These are phyloP conservation scores for Cyberlindnera suaveolens DNA, from an alignment of 805 yeast genomes.

Conservation along the genomic window DNA sequence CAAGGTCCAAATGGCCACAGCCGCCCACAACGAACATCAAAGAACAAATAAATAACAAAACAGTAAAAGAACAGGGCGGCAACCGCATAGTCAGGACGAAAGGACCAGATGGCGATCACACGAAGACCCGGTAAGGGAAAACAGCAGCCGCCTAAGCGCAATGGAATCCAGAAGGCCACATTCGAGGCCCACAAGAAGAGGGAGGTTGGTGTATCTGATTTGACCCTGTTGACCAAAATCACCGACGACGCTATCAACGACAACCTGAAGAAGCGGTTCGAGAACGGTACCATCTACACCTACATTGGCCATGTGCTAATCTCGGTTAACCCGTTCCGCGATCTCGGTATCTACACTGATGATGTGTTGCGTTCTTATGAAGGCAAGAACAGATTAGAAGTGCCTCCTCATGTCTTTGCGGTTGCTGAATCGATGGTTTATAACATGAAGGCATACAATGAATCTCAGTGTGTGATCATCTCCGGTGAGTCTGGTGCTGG, in stretches of 20 bases:
- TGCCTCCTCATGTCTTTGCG: slow-evolving; percentile 97
- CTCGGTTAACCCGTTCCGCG: slow-evolving; percentile 94
- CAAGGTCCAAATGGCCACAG: too few relatives aligned
- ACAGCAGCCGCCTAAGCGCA: slow-evolving; percentile 50
- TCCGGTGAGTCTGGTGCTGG: slow-evolving; percentile 99
- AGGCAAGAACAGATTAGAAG: slow-evolving; percentile 92
- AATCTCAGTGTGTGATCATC: slow-evolving; percentile 94
- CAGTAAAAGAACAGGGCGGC: too few relatives aligned
- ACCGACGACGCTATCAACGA: slow-evolving; percentile 91
- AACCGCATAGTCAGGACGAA: too few relatives aligned
- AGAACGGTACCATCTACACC: slow-evolving; percentile 85
- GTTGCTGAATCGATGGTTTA: slow-evolving; percentile 97
- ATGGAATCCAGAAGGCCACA: slow-evolving; percentile 77
- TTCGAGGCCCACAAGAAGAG: slow-evolving; percentile 84
- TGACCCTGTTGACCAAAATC: slow-evolving; percentile 82
- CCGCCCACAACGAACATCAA: neutral
- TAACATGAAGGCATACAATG: slow-evolving; percentile 88
- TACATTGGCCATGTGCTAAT: slow-evolving; percentile 92
- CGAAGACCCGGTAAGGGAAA: slow-evolving; percentile 61
- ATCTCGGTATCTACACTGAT: slow-evolving; percentile 89
- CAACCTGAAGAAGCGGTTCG: slow-evolving; percentile 81
- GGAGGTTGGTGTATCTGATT: slow-evolving; percentile 97
- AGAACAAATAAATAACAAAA: neutral
- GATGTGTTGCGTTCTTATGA: slow-evolving; percentile 68
- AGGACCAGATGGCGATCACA: slow-evolving; percentile 58